These are phyloP conservation scores for Aspergillus pseudoglaucus DNA, from an alignment of 2,329 filamentous ascomycete genomes.

Conservation along the genomic window DNA sequence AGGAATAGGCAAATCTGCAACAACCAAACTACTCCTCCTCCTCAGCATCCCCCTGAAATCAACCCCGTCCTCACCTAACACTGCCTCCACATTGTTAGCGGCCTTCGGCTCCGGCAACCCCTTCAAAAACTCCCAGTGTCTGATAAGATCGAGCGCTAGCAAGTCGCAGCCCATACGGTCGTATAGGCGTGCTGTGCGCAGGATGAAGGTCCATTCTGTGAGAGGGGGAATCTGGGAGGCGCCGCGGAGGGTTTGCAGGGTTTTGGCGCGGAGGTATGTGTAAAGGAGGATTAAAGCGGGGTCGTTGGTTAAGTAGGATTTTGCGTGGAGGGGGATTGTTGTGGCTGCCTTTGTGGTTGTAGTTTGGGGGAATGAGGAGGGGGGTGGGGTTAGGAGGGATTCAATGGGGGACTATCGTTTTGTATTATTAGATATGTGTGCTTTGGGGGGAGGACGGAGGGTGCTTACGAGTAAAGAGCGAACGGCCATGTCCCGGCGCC, in stretches of 20 bases:
- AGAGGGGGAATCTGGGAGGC: conserved; percentile 71
- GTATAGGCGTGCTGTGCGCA: conserved; percentile 78
- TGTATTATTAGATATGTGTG: too few relatives aligned
- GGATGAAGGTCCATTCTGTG: conserved; percentile 81
- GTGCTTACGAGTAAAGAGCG: conserved; percentile 67
- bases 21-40: conserved; percentile 68
- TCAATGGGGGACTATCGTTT: conserved; percentile 64
- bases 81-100: conserved; percentile 32
- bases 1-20: conserved; percentile 56
- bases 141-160: conserved; percentile 70
- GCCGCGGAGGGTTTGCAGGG: conserved; percentile 75
- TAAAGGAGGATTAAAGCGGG: conserved; percentile 85
- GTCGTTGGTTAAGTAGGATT: conserved; percentile 81
- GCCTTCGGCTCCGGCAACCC: conserved; percentile 15
- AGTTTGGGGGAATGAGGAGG: conserved; percentile 38
- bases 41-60: conserved; percentile 64
- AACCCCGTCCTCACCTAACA: conserved; percentile 28
- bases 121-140: conserved; percentile 46
- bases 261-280: conserved; percentile 73
- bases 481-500: conserved; percentile 74
- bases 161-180: conserved; percentile 91
- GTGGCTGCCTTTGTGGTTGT: conserved; percentile 57
- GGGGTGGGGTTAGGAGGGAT: conserved; percentile 50
- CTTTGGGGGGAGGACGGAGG: not conserved
- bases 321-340: conserved; percentile 54